These are phyloP conservation scores for Hypoxylon sp. DNA, from an alignment of 2,329 filamentous ascomycete genomes.

Conservation along the genomic window DNA sequence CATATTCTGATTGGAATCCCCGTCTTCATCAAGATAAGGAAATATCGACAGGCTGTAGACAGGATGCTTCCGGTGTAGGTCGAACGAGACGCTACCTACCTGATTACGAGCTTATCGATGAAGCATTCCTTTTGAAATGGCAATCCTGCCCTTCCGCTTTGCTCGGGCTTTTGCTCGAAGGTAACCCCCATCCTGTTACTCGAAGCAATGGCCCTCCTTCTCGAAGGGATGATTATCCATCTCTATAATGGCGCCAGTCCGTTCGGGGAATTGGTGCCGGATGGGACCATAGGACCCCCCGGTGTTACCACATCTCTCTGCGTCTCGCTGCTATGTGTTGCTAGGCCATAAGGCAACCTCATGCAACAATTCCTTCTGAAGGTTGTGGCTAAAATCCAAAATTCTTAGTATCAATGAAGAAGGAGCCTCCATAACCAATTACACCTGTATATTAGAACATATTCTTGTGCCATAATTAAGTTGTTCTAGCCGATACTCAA, in stretches of 20 bases:
- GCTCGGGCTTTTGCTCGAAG: slow-evolving; percentile 8
- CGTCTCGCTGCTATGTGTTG: slow-evolving; percentile 21
- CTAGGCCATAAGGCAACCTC: slow-evolving; percentile 19
- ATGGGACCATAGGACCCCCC: slow-evolving; percentile 20
- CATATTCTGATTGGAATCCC: slow-evolving; percentile 17
- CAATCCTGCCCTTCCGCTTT: slow-evolving; percentile 16
- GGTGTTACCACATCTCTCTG: slow-evolving; percentile 35
- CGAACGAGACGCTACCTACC: slow-evolving; percentile 29
- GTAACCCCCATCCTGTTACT: slow-evolving; percentile 34
- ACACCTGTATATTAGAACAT: slow-evolving; percentile 19
- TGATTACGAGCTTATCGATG: not conserved
- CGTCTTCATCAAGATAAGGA: slow-evolving; percentile 18
- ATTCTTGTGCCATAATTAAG: slow-evolving; percentile 33
- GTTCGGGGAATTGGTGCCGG: slow-evolving; percentile 31
- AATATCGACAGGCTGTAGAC: slow-evolving; percentile 14
- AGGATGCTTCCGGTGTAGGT: slow-evolving; percentile 23
- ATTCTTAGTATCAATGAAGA: slow-evolving; percentile 9
- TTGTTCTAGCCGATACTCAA: slow-evolving; percentile 7
- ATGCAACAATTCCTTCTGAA: slow-evolving; percentile 28
- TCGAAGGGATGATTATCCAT: slow-evolving; percentile 26
- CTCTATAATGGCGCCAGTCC: slow-evolving; percentile 31
- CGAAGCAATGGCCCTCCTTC: slow-evolving; percentile 26
- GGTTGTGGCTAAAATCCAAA: slow-evolving; percentile 24
- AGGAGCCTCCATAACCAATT: slow-evolving; percentile 26
- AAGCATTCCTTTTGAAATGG: slow-evolving; percentile 15